phyloP scores from a whole-genome alignment of 2,329 filamentous ascomycete genomes.

The Samsoniella hepiali region DNA sequence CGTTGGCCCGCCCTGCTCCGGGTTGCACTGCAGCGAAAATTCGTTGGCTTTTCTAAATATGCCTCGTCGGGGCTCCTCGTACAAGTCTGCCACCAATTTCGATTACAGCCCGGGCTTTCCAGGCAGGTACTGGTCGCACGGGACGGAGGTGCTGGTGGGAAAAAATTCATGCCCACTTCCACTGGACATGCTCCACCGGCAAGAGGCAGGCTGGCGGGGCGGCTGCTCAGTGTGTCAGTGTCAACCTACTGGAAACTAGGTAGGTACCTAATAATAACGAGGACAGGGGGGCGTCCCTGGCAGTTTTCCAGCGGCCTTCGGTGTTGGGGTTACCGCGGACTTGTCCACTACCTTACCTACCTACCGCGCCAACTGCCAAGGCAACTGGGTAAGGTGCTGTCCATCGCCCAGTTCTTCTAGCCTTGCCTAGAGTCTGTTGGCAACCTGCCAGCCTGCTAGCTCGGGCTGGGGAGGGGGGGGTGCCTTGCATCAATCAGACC shows the following conservation, averaged over 20 bases:
- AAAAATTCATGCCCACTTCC: neutral
- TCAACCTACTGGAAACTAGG: too few relatives aligned
- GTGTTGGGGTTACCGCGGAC: too few relatives aligned
- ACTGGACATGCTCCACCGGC: neutral
- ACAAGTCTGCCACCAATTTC: neutral
- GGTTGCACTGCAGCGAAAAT: neutral
- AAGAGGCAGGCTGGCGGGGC: conserved; percentile 6
- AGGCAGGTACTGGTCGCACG: neutral
- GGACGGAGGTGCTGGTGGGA: neutral
- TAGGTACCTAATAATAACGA: too few relatives aligned
- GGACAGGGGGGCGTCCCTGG: too few relatives aligned
- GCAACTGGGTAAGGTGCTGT: too few relatives aligned
- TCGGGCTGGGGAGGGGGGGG: too few relatives aligned
- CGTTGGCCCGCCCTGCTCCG: neutral
- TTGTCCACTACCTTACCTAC: too few relatives aligned
- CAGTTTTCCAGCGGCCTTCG: too few relatives aligned
- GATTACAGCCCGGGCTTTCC: neutral
- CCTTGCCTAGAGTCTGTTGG: neutral
- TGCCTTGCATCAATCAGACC: too few relatives aligned
- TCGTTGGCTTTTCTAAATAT: neutral
- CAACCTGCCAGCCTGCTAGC: too few relatives aligned
- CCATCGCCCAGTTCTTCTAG: neutral
- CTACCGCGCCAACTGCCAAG: too few relatives aligned
- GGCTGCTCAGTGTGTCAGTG: too few relatives aligned
- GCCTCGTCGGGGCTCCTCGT: neutral